Percentiles rank a stretch among this genome's conserved stretches.
These are phyloP conservation scores for Eustoma russellianum DNA, from an alignment of 257 asterid species.

Conservation along the genomic window DNA sequence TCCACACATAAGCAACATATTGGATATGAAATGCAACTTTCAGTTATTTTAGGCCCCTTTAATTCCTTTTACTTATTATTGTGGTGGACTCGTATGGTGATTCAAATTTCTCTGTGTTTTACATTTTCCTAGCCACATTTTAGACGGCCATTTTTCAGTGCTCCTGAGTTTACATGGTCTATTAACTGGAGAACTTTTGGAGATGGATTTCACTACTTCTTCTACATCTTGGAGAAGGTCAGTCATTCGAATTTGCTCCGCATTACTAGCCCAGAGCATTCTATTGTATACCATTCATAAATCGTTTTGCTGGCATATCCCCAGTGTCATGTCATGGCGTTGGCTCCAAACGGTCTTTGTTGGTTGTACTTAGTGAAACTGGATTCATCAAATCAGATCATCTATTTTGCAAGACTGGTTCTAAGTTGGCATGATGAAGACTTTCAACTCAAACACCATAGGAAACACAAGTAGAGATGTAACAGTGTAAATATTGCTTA, in stretches of 20 bases:
- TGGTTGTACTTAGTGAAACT: background rate
- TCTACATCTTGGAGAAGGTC: slow-evolving; percentile 85
- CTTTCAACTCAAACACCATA: no score
- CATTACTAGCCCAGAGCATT: no score
- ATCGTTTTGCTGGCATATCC: no score
- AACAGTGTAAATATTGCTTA: no score
- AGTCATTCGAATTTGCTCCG: background rate
- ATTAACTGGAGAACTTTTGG: slow-evolving; percentile 84
- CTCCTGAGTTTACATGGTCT: slow-evolving; percentile 77
- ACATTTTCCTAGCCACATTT: slow-evolving; percentile 66
- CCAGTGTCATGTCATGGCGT: no score
- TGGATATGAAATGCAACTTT: background rate
- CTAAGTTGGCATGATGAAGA: no score
- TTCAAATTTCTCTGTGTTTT: background rate
- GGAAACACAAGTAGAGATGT: no score
- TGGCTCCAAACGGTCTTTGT: no score
- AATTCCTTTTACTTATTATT: no score
- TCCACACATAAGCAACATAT: background rate
- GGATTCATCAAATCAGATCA: background rate
- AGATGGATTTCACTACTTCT: slow-evolving; percentile 84
- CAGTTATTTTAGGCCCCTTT: background rate
- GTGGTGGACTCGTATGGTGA: no score
- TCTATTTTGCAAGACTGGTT: no score
- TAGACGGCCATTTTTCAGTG: slow-evolving; percentile 67
- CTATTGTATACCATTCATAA: no score